phyloP scores from a whole-genome alignment of 805 yeast genomes.

The Ogataea minuta region DNA sequence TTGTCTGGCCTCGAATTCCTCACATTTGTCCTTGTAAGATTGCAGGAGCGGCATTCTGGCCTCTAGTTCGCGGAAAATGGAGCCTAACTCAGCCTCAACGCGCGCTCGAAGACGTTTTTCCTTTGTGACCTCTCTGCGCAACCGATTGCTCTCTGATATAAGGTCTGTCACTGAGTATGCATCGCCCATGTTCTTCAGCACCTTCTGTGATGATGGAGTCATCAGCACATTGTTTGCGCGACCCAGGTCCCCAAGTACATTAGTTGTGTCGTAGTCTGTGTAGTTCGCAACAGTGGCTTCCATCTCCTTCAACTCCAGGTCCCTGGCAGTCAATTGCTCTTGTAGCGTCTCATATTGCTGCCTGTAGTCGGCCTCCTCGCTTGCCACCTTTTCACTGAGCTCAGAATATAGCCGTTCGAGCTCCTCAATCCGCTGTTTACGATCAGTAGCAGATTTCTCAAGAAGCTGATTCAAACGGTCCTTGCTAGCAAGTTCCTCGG shows the following conservation, averaged over 20 bases:
- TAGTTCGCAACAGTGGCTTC: slow-evolving; percentile 46
- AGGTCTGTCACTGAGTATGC: slow-evolving; percentile 66
- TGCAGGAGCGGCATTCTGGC: slow-evolving; percentile 71
- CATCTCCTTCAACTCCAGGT: slow-evolving; percentile 40
- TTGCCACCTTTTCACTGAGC: slow-evolving; percentile 38
- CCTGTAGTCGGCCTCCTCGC: slow-evolving; percentile 36
- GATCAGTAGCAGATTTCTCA: slow-evolving; percentile 51
- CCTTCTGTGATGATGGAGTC: slow-evolving; percentile 58
- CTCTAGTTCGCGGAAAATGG: slow-evolving; percentile 73
- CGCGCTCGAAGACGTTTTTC: slow-evolving; percentile 71
- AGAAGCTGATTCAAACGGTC: slow-evolving; percentile 58
- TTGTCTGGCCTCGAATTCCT: slow-evolving; percentile 54
- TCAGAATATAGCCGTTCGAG: slow-evolving; percentile 49
- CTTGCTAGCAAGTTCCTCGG: slow-evolving; percentile 58
- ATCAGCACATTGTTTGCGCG: slow-evolving; percentile 29
- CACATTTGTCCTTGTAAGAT: slow-evolving; percentile 61
- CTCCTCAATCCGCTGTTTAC: slow-evolving; percentile 49
- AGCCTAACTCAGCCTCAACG: slow-evolving; percentile 67
- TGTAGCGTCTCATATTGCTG: slow-evolving; percentile 37
- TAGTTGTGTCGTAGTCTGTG: slow-evolving; percentile 22
- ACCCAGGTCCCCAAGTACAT: slow-evolving; percentile 24
- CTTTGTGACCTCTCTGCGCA: slow-evolving; percentile 63
- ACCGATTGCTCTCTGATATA: slow-evolving; percentile 58
- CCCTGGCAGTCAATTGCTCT: slow-evolving; percentile 35
- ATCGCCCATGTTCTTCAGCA: slow-evolving; percentile 38